Percentiles rank a stretch among this genome's conserved stretches.
phyloP scores from a whole-genome alignment of 1,284 basidiomycete genomes.

The Omphalotus olearius region DNA sequence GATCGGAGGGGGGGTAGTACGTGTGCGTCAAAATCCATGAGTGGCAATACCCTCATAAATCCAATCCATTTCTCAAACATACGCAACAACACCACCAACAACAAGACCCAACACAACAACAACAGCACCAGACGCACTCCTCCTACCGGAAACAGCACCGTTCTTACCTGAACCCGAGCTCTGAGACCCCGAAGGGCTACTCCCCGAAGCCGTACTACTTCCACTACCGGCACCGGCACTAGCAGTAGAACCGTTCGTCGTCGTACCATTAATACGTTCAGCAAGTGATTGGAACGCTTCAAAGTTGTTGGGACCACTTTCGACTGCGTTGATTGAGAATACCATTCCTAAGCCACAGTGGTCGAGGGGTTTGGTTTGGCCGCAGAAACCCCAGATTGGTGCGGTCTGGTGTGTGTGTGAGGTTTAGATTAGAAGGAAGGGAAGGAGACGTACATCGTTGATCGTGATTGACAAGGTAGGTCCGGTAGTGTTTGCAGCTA shows the following conservation, averaged over 20 bases:
- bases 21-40: too few relatives aligned
- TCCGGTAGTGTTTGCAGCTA: constrained; percentile 25
- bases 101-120: background rate
- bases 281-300: constrained; percentile 36
- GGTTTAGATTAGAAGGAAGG: constrained; percentile 1
- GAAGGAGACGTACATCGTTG: constrained; percentile 40
- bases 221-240: background rate
- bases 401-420: constrained; percentile 26
- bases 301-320: constrained; percentile 41
- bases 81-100: background rate
- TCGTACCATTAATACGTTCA: constrained; percentile 15
- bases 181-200: background rate
- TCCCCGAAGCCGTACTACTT: background rate
- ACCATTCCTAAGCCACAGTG: constrained; percentile 32
- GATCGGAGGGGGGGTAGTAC: too few relatives aligned
- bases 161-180: background rate
- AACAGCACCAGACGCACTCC: background rate
- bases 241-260: background rate
- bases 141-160: background rate
- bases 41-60: too few relatives aligned
- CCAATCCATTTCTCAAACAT: too few relatives aligned
- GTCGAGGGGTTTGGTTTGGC: constrained; percentile 28
- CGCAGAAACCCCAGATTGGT: constrained; percentile 49
- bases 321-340: constrained; percentile 40
- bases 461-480: constrained; percentile 48